Evolutionary conservation across 768 basidiomycete species (phyloP), one percentile per base, ranked within the genome.

Genomic region (Inosperma sp.): DNA sequence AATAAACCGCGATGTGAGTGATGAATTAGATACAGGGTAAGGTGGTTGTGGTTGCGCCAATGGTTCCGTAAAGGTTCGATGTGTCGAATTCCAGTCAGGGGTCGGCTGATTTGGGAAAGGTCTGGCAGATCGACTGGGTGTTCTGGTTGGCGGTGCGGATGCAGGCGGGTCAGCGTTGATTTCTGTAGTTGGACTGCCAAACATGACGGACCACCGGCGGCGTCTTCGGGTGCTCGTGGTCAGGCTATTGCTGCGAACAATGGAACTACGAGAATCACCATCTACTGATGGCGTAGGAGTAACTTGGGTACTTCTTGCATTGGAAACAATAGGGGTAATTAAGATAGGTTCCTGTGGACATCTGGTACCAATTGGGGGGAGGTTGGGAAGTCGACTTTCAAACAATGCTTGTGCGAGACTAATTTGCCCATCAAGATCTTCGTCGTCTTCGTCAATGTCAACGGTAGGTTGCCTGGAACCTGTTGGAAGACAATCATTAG

Each of bases 351-450:
- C 77, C 61, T 90, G 87, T 8, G 81, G 73, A 43, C 68, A 82
- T 46, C 71, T 70, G 8, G 84, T 77, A 14, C 89, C 89, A 29
- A 73, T 70, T 14, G 88, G 88, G 13, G 89, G 86, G 12, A 87
- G 62, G 29, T 84, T 76, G 6, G 89, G 88, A 26, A 88, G 65
- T 30, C 89, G 82, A 57, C 88, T 90, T 70, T 93, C 89, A 47
- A 86, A 61, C 16, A 93, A 69, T 8, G 84, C 84, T 56, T 92
- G 81, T 0, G 77, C 82, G 34, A 93, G 76, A 22, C 81, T 84
- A 30, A 93, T 84, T 22, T 76, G 74, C 27, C 87, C 85, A 48
- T 81, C 75, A 7, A 72, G 75, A 17, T 75, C 78, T 19, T 81
- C 83, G 7, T 81, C 84, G 8, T 82, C 82, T 7, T 81, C 82